Evolutionary conservation across 352 stramenopile genomes (phyloP).

Genomic region (Phytophthora lateralis): DNA sequence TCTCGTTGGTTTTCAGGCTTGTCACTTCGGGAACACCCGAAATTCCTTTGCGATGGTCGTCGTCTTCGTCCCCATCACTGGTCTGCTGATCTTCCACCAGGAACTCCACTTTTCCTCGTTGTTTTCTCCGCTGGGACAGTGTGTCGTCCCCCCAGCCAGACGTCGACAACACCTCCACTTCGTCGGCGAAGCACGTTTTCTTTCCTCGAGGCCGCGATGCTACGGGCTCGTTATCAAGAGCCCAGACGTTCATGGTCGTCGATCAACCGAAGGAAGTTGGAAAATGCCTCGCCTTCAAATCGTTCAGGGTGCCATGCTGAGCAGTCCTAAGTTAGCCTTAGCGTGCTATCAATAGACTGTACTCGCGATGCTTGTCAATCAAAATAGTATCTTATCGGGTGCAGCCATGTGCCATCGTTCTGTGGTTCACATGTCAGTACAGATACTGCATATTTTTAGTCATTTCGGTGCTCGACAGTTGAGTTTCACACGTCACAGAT

Average conservation of each 20-base stretch:
- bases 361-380: constrained; percentile 1
- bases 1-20: constrained; percentile 35
- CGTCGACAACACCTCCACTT: constrained; percentile 17
- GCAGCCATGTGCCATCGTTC: too few relatives aligned
- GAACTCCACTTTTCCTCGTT: constrained; percentile 29
- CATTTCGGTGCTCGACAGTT: constrained; percentile 14
- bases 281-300: constrained; percentile 8
- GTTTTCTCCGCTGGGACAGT: constrained; percentile 21
- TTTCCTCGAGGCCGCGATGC: constrained; percentile 12
- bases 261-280: constrained; percentile 10
- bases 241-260: constrained; percentile 32
- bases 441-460: constrained; percentile 4
- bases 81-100: constrained; percentile 28
- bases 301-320: neutral
- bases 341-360: constrained; percentile 24
- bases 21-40: neutral
- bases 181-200: constrained; percentile 18
- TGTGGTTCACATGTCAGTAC: too few relatives aligned
- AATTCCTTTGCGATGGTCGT: constrained; percentile 4
- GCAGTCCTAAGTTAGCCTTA: constrained; percentile 12
- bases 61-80: constrained; percentile 23
- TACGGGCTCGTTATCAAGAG: constrained; percentile 23
- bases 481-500: constrained; percentile 21
- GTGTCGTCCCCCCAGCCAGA: constrained; percentile 14
- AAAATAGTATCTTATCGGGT: constrained; percentile 29